Conservation (phyloP, 495 filamentous ascomycete genomes). For the Pyronema domesticum region DNA sequence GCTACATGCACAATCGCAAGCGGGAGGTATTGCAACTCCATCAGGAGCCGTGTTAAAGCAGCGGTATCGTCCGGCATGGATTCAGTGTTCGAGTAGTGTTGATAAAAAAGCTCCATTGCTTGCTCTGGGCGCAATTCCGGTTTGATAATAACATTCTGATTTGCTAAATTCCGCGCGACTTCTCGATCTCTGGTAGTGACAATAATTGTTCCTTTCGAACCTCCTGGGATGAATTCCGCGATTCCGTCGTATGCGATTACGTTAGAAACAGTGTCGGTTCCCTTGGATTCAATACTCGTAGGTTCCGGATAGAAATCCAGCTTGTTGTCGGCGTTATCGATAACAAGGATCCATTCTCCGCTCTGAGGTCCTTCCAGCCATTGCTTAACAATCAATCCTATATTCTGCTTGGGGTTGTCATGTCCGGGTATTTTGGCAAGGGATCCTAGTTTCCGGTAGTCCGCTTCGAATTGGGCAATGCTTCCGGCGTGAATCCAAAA, state of each 20-base stretch:
- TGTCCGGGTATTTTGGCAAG: constrained; percentile 5
- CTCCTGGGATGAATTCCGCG: constrained; percentile 10
- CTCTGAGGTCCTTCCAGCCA: constrained; percentile 10
- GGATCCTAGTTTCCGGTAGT: constrained; percentile 7
- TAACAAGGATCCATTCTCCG: constrained; percentile 11
- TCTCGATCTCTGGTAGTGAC: constrained; percentile 24
- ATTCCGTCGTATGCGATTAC: not conserved
- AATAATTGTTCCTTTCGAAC: constrained; percentile 21
- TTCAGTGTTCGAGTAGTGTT: not conserved
- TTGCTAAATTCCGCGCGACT: constrained; percentile 7
- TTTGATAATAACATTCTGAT: not conserved
- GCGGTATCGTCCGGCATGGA: not conserved
- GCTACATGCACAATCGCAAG: constrained; percentile 10
- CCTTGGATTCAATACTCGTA: not conserved
- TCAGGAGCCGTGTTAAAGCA: constrained; percentile 3
- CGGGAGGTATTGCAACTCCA: constrained; percentile 8
- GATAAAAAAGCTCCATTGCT: not conserved
- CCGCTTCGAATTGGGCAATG: constrained; percentile 9
- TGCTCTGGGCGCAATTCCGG: not conserved
- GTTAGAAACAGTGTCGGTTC: not conserved
- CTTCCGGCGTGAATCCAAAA: constrained; percentile 24
- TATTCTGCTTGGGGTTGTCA: constrained; percentile 7
- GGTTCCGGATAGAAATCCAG: constrained; percentile 2
- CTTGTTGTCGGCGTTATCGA: constrained; percentile 15
- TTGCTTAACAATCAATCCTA: constrained; percentile 2